Conservation (phyloP, 257 asterid genomes). For the Rhazya stricta region DNA sequence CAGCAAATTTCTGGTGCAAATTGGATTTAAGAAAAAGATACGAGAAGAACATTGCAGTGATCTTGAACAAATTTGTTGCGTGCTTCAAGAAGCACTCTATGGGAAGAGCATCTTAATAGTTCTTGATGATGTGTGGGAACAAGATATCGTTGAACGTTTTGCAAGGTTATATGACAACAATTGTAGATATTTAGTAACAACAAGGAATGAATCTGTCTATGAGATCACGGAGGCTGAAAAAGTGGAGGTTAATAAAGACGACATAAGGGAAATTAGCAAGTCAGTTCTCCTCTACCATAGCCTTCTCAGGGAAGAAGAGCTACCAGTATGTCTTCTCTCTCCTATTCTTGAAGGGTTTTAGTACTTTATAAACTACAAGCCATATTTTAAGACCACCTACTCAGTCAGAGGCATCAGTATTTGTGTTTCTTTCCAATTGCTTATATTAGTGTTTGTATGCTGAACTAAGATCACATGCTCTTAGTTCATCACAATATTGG, state of each 20-base stretch:
- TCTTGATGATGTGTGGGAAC: constrained; percentile 39
- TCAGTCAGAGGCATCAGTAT: neutral
- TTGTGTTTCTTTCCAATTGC: neutral
- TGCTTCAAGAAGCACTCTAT: constrained; percentile 33
- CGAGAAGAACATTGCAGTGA: constrained; percentile 22
- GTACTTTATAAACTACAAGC: neutral
- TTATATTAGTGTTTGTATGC: neutral
- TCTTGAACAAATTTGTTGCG: constrained; percentile 28
- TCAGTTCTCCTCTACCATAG: constrained; percentile 31
- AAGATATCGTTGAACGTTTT: constrained; percentile 31
- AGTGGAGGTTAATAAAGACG: constrained; percentile 29
- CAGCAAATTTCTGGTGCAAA: constrained; percentile 31
- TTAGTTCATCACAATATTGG: neutral
- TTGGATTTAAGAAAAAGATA: constrained; percentile 25
- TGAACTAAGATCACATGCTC: neutral
- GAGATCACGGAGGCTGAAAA: constrained; percentile 36
- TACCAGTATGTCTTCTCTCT: constrained; percentile 21
- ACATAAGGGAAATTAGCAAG: constrained; percentile 31
- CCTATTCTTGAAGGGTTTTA: neutral
- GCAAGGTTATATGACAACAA: constrained; percentile 28
- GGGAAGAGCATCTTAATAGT: constrained; percentile 28
- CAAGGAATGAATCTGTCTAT: constrained; percentile 29
- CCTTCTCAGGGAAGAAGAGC: constrained; percentile 26
- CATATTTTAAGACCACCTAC: neutral
- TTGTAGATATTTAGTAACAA: constrained; percentile 31